Base-by-base conservation (phyloP, 2,329 filamentous ascomycete genomes). In the Aspergillus clavatus region DNA sequence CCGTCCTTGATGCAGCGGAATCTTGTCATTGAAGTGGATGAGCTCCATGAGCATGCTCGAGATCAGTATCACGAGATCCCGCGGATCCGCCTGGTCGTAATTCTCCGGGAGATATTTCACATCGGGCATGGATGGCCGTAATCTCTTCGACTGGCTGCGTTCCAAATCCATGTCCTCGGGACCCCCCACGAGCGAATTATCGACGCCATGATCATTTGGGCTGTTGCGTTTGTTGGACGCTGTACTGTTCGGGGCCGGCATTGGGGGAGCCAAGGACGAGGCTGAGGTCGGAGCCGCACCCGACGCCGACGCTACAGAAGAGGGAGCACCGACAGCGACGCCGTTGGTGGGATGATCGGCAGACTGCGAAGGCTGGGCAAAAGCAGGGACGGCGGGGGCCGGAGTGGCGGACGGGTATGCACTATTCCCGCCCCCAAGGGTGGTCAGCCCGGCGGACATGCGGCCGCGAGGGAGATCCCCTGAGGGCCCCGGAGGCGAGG, bases 41-140 rank as follows among this genome's bases (percentile, higher is more conserved):
- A 98, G 75, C 69, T 98, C 93, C 68, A 90, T 84, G 38, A 98
- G 78, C 93, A 98, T 97, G 61, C 94, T 88, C 37, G 90, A 83
- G 55, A 98, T 93, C 49, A 98, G 73, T 33, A 91, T 77, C 22
- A 95, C 93, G 63, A 98, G 80, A 63, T 96, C 90, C 59, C 89
- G 86, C 7, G 87, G 81, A 29, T 85, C 76, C 64, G 88, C 95
- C 8, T 82, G 73, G 66, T 95, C 89, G 66, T 98, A 98, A 58
- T 78, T 77, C 48, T 78, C 68, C 1, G 93, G 73, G 47, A 76
- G 77, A 46, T 76, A 55, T 59, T 81, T 83, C 43, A 73, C 58
- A 2, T 66, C 68, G 3, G 73, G 70, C 11, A 71, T 68, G 12
- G 68, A 65, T 3, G 72, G 63, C 37, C 73, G 70, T 23, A 68